phyloP scores from a whole-genome alignment of 768 basidiomycete genomes.

The Tricholoma bakamatsutake region DNA sequence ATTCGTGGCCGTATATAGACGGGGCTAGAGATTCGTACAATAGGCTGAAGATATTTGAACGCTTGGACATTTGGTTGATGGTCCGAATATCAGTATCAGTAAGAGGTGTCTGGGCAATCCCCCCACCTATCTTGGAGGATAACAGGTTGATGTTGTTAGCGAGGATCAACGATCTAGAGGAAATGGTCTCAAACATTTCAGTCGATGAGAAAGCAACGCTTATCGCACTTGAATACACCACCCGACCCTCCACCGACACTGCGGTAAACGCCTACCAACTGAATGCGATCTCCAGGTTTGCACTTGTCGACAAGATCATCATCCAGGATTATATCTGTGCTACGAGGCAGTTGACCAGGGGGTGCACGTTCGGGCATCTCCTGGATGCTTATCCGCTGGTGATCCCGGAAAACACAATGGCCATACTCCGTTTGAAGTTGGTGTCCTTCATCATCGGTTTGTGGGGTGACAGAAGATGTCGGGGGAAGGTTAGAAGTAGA shows the following conservation, averaged over 20 bases:
- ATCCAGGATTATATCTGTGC: conserved; percentile 92
- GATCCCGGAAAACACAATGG: conserved; percentile 86
- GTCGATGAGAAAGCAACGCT: conserved; percentile 7
- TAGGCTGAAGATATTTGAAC: conserved; percentile 78
- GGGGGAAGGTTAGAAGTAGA: conserved; percentile 83
- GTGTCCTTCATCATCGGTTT: conserved; percentile 87
- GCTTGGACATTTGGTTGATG: conserved; percentile 91
- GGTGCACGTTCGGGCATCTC: conserved; percentile 99
- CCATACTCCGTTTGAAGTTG: conserved; percentile 90
- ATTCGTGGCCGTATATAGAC: conserved; percentile 94
- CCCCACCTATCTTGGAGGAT: conserved; percentile 91
- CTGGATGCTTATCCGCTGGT: conserved; percentile 96
- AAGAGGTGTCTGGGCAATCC: conserved; percentile 87
- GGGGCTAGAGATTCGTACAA: conserved; percentile 95
- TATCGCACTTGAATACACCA: conserved; percentile 87
- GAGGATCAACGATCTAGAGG: conserved; percentile 76
- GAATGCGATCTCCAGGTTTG: conserved; percentile 97
- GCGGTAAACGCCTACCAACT: conserved; percentile 92
- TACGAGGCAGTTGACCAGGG: conserved; percentile 92
- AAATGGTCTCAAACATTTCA: conserved; percentile 10
- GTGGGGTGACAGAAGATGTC: conserved; percentile 80
- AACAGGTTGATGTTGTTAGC: conserved; percentile 95
- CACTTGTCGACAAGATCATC: conserved; percentile 96
- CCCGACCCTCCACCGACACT: conserved; percentile 88
- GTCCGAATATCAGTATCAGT: conserved; percentile 93